Evolutionary conservation across 331 rosid species (phyloP).

Genomic region (Rhamnella rubrinervis): DNA sequence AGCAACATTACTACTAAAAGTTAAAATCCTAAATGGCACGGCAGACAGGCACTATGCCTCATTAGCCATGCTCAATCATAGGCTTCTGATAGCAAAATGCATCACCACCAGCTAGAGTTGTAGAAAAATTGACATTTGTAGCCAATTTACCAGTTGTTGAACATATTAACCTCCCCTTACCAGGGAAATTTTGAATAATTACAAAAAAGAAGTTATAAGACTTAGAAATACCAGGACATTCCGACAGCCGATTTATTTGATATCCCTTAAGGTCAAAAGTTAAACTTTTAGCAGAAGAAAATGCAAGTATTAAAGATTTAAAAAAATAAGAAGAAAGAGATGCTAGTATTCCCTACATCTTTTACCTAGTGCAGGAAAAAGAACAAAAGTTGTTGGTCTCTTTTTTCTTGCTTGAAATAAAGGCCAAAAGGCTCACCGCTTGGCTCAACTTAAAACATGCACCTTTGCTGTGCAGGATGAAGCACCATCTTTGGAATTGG

Average conservation of each 20-base stretch:
- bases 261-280: conserved; percentile 67
- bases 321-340: conserved; percentile 55
- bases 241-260: conserved; percentile 62
- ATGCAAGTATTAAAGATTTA: conserved; percentile 47
- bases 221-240: conserved; percentile 73
- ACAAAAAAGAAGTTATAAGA: conserved; percentile 37
- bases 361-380: conserved; percentile 83
- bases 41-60: conserved; percentile 99
- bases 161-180: conserved; percentile 89
- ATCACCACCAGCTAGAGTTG: conserved; percentile 98
- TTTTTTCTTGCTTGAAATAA: conserved; percentile 75
- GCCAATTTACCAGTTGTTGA: conserved; percentile 86
- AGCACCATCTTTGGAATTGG: conserved; percentile 49
- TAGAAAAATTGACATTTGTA: conserved; percentile 78
- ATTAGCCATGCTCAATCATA: conserved; percentile 97
- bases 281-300: conserved; percentile 66
- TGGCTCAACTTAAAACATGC: conserved; percentile 61
- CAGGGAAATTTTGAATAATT: conserved; percentile 68
- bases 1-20: conserved; percentile 14
- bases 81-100: conserved; percentile 90
- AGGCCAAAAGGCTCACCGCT: conserved; percentile 58
- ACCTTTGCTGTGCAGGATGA: conserved; percentile 55
- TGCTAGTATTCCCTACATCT: conserved; percentile 69
- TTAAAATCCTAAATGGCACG: conserved; percentile 92
- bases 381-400: conserved; percentile 74